These are phyloP conservation scores for Athelia psychrophila DNA, from an alignment of 1,284 basidiomycete species.

Conservation along the genomic window DNA sequence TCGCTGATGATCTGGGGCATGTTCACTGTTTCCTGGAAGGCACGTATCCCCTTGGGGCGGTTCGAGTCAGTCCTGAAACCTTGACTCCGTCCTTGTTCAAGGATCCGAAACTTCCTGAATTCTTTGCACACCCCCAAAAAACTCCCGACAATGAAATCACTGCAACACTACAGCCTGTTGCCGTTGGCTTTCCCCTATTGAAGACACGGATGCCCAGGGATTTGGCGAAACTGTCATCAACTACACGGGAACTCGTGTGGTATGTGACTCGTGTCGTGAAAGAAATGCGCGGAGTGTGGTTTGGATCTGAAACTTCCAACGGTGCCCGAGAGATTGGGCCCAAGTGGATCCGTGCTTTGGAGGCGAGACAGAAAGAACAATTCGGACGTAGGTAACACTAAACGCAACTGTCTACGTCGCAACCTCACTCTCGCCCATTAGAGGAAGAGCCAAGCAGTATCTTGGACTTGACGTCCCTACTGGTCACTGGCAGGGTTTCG, in stretches of 20 bases:
- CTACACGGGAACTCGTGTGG: constrained; percentile 67
- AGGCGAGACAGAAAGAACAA: constrained; percentile 58
- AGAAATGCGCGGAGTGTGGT: constrained; percentile 71
- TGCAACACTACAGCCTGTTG: constrained; percentile 43
- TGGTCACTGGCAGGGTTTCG: constrained; percentile 66
- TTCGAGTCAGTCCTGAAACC: constrained; percentile 36
- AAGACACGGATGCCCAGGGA: constrained; percentile 54
- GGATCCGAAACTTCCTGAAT: constrained; percentile 38
- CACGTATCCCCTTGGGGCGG: constrained; percentile 70
- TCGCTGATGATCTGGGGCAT: constrained; percentile 53
- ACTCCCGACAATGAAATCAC: constrained; percentile 17
- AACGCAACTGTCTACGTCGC: constrained; percentile 4
- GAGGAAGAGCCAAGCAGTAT: constrained; percentile 60
- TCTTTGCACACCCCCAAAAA: constrained; percentile 44
- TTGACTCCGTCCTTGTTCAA: constrained; percentile 49
- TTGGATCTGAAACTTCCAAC: constrained; percentile 58
- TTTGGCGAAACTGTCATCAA: constrained; percentile 66
- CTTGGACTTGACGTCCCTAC: constrained; percentile 67
- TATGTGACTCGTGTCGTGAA: constrained; percentile 66
- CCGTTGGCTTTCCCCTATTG: constrained; percentile 57
- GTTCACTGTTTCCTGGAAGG: constrained; percentile 76
- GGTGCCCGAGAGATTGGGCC: constrained; percentile 72
- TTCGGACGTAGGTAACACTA: constrained; percentile 53
- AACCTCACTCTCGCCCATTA: constrained; percentile 20
- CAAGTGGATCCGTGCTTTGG: constrained; percentile 66